Conservation (phyloP, 2,329 filamentous ascomycete species). For the Trichophyton mentagrophytes region DNA sequence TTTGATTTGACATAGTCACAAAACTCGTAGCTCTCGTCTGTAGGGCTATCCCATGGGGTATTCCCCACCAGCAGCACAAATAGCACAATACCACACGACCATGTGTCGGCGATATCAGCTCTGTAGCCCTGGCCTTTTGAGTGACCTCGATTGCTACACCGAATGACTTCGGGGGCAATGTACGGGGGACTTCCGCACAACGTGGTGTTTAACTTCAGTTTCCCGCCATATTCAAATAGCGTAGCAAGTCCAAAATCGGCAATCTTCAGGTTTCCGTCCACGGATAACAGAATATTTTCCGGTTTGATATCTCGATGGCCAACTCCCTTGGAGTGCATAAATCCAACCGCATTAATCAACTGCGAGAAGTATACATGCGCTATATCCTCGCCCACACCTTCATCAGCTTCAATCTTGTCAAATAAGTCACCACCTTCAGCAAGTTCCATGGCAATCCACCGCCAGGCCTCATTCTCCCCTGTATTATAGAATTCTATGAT, state of each 20-base stretch:
- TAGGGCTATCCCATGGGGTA: slow-evolving; percentile 94
- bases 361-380: slow-evolving; percentile 95
- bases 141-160: slow-evolving; percentile 40
- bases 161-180: slow-evolving; percentile 82
- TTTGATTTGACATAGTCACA: slow-evolving; percentile 70
- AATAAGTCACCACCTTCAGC: slow-evolving; percentile 93
- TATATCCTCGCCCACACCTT: slow-evolving; percentile 85
- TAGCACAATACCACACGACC: slow-evolving; percentile 96
- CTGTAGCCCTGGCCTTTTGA: slow-evolving; percentile 35
- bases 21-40: slow-evolving; percentile 74
- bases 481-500: slow-evolving; percentile 86
- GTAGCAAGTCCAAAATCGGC: slow-evolving; percentile 95
- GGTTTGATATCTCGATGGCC: slow-evolving; percentile 87
- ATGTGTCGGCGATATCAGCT: slow-evolving; percentile 78
- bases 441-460: slow-evolving; percentile 97
- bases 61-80: slow-evolving; percentile 93
- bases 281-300: slow-evolving; percentile 85
- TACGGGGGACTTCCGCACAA: slow-evolving; percentile 95
- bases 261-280: slow-evolving; percentile 76
- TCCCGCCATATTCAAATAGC: slow-evolving; percentile 79
- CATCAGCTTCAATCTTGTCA: slow-evolving; percentile 98
- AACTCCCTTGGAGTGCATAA: slow-evolving; percentile 91
- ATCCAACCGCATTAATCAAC: slow-evolving; percentile 76
- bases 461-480: slow-evolving; percentile 75
- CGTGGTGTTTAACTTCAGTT: slow-evolving; percentile 68